Base-by-base conservation (phyloP, 371 early-diverging fungal species). In the Mortierella sp. region DNA sequence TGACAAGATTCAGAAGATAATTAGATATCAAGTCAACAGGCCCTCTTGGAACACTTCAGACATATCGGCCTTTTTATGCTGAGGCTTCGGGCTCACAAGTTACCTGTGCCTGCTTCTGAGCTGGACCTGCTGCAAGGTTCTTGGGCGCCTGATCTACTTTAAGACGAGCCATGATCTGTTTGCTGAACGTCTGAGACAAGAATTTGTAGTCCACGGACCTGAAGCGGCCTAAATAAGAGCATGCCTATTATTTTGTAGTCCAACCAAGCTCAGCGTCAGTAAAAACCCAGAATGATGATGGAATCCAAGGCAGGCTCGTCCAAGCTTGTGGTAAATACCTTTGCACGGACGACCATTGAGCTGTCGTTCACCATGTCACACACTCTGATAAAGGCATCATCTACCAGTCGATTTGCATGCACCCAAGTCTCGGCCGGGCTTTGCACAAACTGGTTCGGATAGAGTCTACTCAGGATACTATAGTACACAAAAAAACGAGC, bases 331-430 rank as follows among this genome's bases (percentile, higher is more conserved):
- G 29, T 7, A 30, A 14, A 15, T 72, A 72, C 76, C 66, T 85
- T 89, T 46, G 90, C 88, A 3, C 94, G 85, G 18, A 93, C 87
- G 18, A 77, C 74, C 57, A 91, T 85, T 1, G 90, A 86, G 50
- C 87, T 83, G 73, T 94, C 94, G 62, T 93, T 93, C 29, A 93
- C 89, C 82, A 92, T 82, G 68, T 94, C 93, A 66, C 94, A 93
- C 18, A 91, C 83, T 72, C 88, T 86, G 21, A 89, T 86, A 68
- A 94, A 93, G 11, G 94, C 91, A 70, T 92, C 93, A 70, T 93
- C 92, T 5, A 89, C 87, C 16, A 93, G 67, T n/a, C 92, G 82
- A 14, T 89, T 84, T 14, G 85, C 84, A 52, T 90, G 89, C 11
- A 82, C 52, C 19, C 83, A 64, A 18, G 81, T 73, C 7, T 57